phyloP scores from a whole-genome alignment of 805 yeast species.

The Pichia cabralensis region DNA sequence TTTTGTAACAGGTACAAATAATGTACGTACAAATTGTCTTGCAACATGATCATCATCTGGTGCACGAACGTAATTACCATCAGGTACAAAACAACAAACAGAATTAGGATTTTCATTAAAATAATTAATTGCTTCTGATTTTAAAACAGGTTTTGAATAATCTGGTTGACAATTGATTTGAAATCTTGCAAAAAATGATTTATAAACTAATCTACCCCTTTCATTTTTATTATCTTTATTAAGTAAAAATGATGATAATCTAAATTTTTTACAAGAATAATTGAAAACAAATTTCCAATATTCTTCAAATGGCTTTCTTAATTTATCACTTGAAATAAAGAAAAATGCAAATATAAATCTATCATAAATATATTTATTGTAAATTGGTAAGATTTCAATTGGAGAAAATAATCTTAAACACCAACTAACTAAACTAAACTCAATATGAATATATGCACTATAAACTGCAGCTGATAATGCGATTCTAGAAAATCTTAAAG shows the following conservation, averaged over 20 bases:
- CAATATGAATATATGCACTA: slow-evolving; percentile 58
- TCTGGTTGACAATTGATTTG: slow-evolving; percentile 25
- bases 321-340: slow-evolving; percentile 2
- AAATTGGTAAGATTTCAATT: slow-evolving; percentile 20
- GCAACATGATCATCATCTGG: slow-evolving; percentile 77
- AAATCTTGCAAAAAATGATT: slow-evolving; percentile 37
- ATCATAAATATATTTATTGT: slow-evolving; percentile 4
- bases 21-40: slow-evolving; percentile 46
- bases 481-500: slow-evolving; percentile 63
- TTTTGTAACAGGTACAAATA: slow-evolving; percentile 78
- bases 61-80: slow-evolving; percentile 77
- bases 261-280: slow-evolving; percentile 42
- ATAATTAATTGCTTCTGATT: slow-evolving; percentile 32
- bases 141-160: slow-evolving; percentile 45
- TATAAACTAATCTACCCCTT: slow-evolving; percentile 56
- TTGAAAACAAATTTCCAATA: slow-evolving; percentile 54
- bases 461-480: slow-evolving; percentile 66
- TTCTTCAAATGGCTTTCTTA: slow-evolving; percentile 1
- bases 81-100: slow-evolving; percentile 59
- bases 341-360: slow-evolving; percentile 5
- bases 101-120: slow-evolving; percentile 34
- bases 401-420: slow-evolving; percentile 30
- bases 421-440: slow-evolving; percentile 62
- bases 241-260: slow-evolving; percentile 75
- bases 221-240: slow-evolving; percentile 54